Base-by-base conservation (phyloP, 2,329 filamentous ascomycete genomes). In the Aspergillus sojae region DNA sequence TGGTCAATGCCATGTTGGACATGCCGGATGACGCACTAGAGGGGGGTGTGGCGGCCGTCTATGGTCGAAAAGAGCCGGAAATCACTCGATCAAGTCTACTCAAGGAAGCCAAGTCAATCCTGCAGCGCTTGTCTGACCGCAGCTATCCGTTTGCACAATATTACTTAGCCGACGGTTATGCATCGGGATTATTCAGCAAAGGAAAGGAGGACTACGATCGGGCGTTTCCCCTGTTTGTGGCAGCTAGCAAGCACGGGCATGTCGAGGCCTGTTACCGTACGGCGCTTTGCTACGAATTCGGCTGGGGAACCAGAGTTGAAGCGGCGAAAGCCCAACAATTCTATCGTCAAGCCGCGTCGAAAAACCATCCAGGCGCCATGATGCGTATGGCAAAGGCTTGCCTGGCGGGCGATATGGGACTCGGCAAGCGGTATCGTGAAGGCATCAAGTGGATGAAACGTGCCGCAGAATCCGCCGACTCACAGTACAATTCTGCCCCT, bases 71-170 rank as follows among this genome's bases (percentile, higher is more conserved):
- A 11, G 74, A 69, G 26, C 76, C 71, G 2, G 73, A 75, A 19
- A 86, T 84, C 45, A 86, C 89, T 7, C 83, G 88, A 32, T 76
- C 79, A 30, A 89, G 93, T 67, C 82, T 98, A 64, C 82, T 97
- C 54, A 88, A 89, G 41, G 95, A 99, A 84, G 94, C 95, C 63
- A 92, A 93, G 74, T 88, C 89, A 65, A 97, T 98, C 71, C 82
- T 99, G 52, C 92, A 96, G 79, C 90, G 89, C 66, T 85, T 98
- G 58, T 86, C 94, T 21, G 94, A 94, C 79, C 89, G 89, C 62
- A 93, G 93, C 53, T 97, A 97, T 76, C 95, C 95, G 1, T 98
- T 97, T 78, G 95, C 95, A 4, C 95, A 99, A 77, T 99, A 99
- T 80, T 98, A 98, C 77, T 88, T 99, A 14, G 95, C 89, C 23